These are phyloP conservation scores for Candida sanyaensis DNA, from an alignment of 1,139 yeast genomes.

Conservation along the genomic window DNA sequence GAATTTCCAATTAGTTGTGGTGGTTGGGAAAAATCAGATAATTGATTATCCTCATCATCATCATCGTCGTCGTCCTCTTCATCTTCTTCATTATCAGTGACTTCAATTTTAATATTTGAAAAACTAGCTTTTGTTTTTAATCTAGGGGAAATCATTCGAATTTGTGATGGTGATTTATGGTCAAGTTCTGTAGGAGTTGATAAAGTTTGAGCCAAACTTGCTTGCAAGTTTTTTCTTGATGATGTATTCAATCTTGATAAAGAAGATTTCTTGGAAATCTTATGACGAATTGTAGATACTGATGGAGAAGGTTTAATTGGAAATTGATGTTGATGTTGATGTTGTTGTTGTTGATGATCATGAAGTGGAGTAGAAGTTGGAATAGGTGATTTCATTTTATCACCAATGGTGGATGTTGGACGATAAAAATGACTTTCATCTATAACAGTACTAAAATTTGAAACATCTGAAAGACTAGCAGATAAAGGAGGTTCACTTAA, in stretches of 20 bases:
- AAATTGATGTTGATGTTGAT: too few relatives aligned
- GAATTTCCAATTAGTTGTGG: slow-evolving; percentile 1
- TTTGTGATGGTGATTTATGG: background rate
- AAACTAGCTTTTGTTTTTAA: slow-evolving; percentile 1
- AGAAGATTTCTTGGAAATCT: slow-evolving; percentile 24
- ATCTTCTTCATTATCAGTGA: background rate
- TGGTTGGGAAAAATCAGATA: slow-evolving; percentile 3
- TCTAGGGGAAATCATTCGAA: slow-evolving; percentile 11
- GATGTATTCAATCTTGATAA: slow-evolving; percentile 19
- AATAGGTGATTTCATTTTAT: slow-evolving; percentile 2
- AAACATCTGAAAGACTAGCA: slow-evolving; percentile 21
- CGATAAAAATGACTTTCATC: background rate
- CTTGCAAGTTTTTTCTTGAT: slow-evolving; percentile 8
- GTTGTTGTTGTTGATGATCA: slow-evolving; percentile 5
- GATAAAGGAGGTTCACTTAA: slow-evolving; percentile 20
- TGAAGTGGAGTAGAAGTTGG: slow-evolving; percentile 3
- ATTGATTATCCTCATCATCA: background rate
- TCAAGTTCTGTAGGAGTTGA: slow-evolving; percentile 5
- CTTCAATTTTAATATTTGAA: slow-evolving; percentile 6
- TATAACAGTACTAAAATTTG: slow-evolving; percentile 12
- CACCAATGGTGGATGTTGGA: slow-evolving; percentile 4
- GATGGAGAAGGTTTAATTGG: slow-evolving; percentile 10
- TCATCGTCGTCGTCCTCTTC: background rate
- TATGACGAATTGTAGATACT: slow-evolving; percentile 12
- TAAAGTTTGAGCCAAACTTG: slow-evolving; percentile 6